These are phyloP conservation scores for Heterobasidion irregulare DNA, from an alignment of 1,284 basidiomycete species.

Conservation along the genomic window DNA sequence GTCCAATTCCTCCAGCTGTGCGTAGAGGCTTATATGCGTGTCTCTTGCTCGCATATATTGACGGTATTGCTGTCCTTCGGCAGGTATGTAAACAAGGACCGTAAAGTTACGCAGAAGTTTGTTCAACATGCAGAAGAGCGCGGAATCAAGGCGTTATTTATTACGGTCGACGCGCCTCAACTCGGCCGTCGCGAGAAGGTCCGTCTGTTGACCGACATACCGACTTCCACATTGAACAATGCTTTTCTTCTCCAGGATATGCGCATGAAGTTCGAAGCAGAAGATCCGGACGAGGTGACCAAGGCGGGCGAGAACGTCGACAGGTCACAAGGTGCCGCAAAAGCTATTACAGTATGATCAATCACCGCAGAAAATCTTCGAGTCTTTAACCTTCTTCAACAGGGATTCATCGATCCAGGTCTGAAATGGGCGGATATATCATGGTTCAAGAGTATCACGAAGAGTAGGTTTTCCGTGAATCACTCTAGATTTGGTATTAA, in stretches of 20 bases:
- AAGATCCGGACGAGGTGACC: slow-evolving; percentile 66
- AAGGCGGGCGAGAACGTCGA: slow-evolving; percentile 58
- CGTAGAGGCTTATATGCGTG: slow-evolving; percentile 11
- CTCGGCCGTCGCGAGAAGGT: slow-evolving; percentile 84
- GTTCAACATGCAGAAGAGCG: slow-evolving; percentile 80
- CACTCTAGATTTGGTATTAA: neutral
- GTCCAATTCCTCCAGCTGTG: slow-evolving; percentile 75
- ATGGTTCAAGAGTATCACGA: slow-evolving; percentile 87
- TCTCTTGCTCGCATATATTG: neutral
- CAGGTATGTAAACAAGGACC: slow-evolving; percentile 83
- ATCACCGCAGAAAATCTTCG: no score
- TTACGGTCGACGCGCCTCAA: slow-evolving; percentile 91
- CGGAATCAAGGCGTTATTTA: slow-evolving; percentile 82
- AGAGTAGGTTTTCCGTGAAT: slow-evolving; percentile 38
- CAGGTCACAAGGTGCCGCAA: slow-evolving; percentile 84
- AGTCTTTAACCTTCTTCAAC: neutral
- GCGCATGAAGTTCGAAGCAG: slow-evolving; percentile 91
- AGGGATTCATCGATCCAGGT: slow-evolving; percentile 92
- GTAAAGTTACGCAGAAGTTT: slow-evolving; percentile 72
- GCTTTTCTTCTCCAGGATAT: slow-evolving; percentile 55
- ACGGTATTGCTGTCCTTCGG: neutral
- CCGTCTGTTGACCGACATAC: neutral
- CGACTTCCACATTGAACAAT: neutral
- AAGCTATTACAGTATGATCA: slow-evolving; percentile 77
- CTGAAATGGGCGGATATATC: slow-evolving; percentile 82